Conservation (phyloP, 257 asterid species). For the Eustoma russellianum region DNA sequence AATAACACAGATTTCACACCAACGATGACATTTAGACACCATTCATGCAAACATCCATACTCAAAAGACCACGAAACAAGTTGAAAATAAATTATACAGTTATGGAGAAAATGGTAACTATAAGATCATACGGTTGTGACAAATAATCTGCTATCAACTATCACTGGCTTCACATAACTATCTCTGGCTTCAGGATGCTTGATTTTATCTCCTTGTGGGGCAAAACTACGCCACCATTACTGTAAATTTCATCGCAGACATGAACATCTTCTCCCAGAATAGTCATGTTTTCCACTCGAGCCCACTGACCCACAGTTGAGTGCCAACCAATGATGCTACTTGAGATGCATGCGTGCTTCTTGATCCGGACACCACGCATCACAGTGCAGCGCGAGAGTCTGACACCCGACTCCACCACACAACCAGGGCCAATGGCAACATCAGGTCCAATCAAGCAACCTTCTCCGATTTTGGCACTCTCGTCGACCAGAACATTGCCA, state of each 20-base stretch:
- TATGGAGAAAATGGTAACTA: background rate
- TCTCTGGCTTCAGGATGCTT: slow-evolving; percentile 77
- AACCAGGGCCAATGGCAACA: slow-evolving; percentile 81
- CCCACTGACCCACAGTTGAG: slow-evolving; percentile 88
- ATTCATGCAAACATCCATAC: slow-evolving; percentile 3
- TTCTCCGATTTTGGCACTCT: slow-evolving; percentile 68
- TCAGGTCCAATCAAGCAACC: slow-evolving; percentile 91
- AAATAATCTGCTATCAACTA: slow-evolving; percentile 14
- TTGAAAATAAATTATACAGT: slow-evolving; percentile 11
- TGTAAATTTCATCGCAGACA: slow-evolving; percentile 73
- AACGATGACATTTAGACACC: background rate
- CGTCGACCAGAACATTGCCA: slow-evolving; percentile 69
- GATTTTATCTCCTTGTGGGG: slow-evolving; percentile 91
- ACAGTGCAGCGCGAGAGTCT: slow-evolving; percentile 83
- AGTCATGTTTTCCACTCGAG: slow-evolving; percentile 94
- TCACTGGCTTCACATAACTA: slow-evolving; percentile 51
- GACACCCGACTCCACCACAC: slow-evolving; percentile 76
- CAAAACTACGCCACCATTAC: slow-evolving; percentile 77
- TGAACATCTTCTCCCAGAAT: slow-evolving; percentile 85
- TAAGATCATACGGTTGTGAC: slow-evolving; percentile 6
- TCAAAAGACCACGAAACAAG: background rate
- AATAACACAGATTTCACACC: slow-evolving; percentile 10
- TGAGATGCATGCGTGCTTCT: slow-evolving; percentile 69
- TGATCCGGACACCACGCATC: slow-evolving; percentile 80
- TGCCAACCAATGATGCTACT: slow-evolving; percentile 92